These are phyloP conservation scores for Omphalotus guepiniiformis DNA, from an alignment of 768 basidiomycete genomes.

Conservation along the genomic window DNA sequence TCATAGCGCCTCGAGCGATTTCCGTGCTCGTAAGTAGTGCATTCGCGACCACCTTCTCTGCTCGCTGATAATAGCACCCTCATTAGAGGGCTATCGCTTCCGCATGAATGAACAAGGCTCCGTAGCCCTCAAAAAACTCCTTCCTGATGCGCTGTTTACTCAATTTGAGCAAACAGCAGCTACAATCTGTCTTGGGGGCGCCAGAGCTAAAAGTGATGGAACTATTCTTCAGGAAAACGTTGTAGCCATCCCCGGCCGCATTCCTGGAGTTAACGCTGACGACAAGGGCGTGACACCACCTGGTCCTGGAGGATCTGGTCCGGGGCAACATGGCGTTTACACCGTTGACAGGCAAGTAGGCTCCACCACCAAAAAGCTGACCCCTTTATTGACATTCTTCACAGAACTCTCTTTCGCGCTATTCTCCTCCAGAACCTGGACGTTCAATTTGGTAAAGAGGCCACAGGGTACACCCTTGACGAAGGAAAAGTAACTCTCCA, in stretches of 20 bases:
- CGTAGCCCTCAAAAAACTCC: background rate
- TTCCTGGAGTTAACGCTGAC: background rate
- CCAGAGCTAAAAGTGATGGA: background rate
- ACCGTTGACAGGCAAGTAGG: conserved; percentile 6
- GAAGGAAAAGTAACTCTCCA: conserved; percentile 1
- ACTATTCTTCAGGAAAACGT: background rate
- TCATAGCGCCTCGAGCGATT: background rate
- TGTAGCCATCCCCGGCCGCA: too few species aligned
- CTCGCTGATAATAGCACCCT: too few species aligned
- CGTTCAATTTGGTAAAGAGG: conserved; percentile 4
- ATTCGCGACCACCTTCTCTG: too few species aligned
- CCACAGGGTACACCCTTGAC: background rate
- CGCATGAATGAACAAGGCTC: background rate
- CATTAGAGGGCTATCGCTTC: conserved; percentile 4
- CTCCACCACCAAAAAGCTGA: too few species aligned
- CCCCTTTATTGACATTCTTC: background rate
- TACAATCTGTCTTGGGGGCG: background rate
- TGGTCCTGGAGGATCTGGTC: background rate
- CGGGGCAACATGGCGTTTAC: background rate
- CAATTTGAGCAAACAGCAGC: conserved; percentile 2
- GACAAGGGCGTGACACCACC: background rate
- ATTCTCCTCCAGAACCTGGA: conserved; percentile 3
- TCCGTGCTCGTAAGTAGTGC: conserved; percentile 1
- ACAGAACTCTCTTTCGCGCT: conserved; percentile 6
- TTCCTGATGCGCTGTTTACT: background rate